Conservation (phyloP, 176 grass and related monocot species). For the Oryza glaberrima region DNA sequence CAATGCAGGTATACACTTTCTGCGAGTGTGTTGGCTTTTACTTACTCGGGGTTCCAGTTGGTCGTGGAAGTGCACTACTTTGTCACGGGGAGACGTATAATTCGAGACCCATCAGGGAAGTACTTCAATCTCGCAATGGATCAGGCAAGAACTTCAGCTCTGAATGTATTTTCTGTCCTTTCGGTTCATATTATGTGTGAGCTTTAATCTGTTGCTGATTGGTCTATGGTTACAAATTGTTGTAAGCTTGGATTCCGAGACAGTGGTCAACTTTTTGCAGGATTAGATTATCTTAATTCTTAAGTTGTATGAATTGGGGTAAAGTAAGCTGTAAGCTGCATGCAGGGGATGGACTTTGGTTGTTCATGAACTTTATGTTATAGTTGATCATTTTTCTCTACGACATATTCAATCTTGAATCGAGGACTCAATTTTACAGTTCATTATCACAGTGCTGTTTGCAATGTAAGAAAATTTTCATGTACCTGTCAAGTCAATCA, state of each 20-base stretch:
- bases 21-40: constrained; percentile 63
- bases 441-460: not conserved
- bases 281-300: not conserved
- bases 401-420: not conserved
- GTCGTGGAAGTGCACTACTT: constrained; percentile 47
- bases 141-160: constrained; percentile 56
- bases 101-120: constrained; percentile 39
- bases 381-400: not conserved
- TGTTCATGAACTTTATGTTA: constrained; percentile 8
- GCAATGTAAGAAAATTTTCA: not conserved
- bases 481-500: not conserved
- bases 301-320: not conserved
- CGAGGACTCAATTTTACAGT: not conserved
- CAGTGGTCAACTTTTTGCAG: not conserved
- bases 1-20: constrained; percentile 65
- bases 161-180: constrained; percentile 15
- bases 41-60: constrained; percentile 75
- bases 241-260: not conserved
- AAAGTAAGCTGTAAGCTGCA: not conserved
- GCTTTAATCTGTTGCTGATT: constrained; percentile 10
- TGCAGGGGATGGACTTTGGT: not conserved
- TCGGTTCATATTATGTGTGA: constrained; percentile 1
- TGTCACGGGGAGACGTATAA: constrained; percentile 49
- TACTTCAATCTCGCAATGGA: constrained; percentile 77
- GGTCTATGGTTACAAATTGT: not conserved